Base-by-base conservation (phyloP, 1,284 basidiomycete genomes). In the Tilletia horrida region DNA sequence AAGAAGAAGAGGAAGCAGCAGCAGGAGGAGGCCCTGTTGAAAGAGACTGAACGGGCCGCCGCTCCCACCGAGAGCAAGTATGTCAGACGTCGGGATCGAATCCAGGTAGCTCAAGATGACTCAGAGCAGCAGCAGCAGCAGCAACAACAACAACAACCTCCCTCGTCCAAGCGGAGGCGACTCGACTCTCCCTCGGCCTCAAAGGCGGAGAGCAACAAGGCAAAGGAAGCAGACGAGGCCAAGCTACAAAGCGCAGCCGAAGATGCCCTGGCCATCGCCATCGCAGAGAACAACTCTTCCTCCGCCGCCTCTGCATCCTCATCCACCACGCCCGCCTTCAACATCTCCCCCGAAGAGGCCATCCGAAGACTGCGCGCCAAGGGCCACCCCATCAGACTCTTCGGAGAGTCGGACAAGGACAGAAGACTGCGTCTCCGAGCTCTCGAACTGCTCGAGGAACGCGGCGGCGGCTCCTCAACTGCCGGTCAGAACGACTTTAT, bases 361-460 rank as follows among this genome's bases (percentile, higher is more conserved):
- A 85, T 94, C 65, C 88, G 91, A 7, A 88, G 96, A 14, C 86
- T 99, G 29, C 89, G 96, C 44, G 85, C 87, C 29, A 95, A 95
- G 81, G 92, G 91, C 29, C 92, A 98, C 80, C 96, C 96, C 1
- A 91, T 98, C 70, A 88, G 93, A 9, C 85, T 98, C 1, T 99
- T 99, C 79, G 96, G 89, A 50, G 96, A 99, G 82, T 88, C 89
- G 0, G 95, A 98, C 84, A 92, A 92, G 83, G 96, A 97, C 62
- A 86, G 95, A 9, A 85, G 93, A 47, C 83, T 97, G 27, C 88
- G 96, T 18, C 83, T 99, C 27, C 88, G 95, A 66, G 93, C 95
- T 0, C 84, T 98, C 16, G 95, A 99, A 82, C 86, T 99, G 62
- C 90, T 96, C 69, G 94, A 80, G 62, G 74, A 75, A 63, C 73